Conservation (phyloP, 2,329 filamentous ascomycete genomes). For the Thermomyces lanuginosus region DNA sequence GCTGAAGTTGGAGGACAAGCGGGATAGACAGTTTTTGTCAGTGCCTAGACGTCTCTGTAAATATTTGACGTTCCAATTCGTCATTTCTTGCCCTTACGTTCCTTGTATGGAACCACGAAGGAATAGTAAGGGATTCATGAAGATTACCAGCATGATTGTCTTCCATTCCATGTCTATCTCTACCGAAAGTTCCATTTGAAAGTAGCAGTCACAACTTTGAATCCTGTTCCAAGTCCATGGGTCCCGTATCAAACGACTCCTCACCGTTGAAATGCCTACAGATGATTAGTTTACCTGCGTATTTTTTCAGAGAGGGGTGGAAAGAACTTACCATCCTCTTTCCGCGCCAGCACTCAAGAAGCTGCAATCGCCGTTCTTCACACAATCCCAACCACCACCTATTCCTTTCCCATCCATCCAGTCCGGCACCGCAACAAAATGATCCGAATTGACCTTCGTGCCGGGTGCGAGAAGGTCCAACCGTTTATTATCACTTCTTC, state of each 20-base stretch:
- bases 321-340: slow-evolving; percentile 57
- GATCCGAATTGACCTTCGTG: slow-evolving; percentile 14
- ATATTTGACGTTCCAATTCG: too few species aligned
- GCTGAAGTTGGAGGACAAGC: too few species aligned
- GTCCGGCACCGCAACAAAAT: slow-evolving; percentile 13
- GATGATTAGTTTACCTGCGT: background rate
- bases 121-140: too few species aligned
- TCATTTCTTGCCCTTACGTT: too few species aligned
- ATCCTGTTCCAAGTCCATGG: slow-evolving; percentile 11
- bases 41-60: too few species aligned
- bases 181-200: too few species aligned
- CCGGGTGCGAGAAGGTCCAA: slow-evolving; percentile 12
- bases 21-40: too few species aligned
- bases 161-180: too few species aligned
- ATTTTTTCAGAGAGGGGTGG: slow-evolving; percentile 8
- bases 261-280: slow-evolving; percentile 31
- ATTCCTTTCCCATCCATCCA: slow-evolving; percentile 49
- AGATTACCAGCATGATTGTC: too few species aligned
- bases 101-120: too few species aligned
- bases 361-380: slow-evolving; percentile 66
- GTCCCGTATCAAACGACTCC: slow-evolving; percentile 28
- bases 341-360: slow-evolving; percentile 69
- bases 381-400: slow-evolving; percentile 64
- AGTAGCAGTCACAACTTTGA: slow-evolving; percentile 1
- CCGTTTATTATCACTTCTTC: too few species aligned